phyloP scores from a whole-genome alignment of 352 stramenopile genomes.

The Phytophthora multivora region DNA sequence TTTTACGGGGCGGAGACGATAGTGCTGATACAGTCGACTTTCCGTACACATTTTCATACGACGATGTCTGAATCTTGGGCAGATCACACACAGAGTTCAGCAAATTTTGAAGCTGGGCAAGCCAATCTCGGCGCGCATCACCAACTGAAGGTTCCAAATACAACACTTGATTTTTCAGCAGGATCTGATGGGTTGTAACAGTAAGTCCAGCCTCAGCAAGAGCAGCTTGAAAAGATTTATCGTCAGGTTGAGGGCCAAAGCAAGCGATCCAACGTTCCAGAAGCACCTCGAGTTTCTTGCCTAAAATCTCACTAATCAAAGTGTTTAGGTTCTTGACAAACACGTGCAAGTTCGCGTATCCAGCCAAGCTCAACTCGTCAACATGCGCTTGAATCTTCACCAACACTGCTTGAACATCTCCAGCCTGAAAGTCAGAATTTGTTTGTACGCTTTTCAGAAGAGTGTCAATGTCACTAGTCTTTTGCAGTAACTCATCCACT shows the following conservation, averaged over 20 bases:
- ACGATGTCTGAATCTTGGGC: slow-evolving; percentile 87
- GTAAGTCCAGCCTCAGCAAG: slow-evolving; percentile 52
- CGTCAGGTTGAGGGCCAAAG: slow-evolving; percentile 66
- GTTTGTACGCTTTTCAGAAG: slow-evolving; percentile 82
- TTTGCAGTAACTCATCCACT: slow-evolving; percentile 95
- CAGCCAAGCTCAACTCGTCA: slow-evolving; percentile 95
- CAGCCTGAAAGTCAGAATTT: slow-evolving; percentile 58
- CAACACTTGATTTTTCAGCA: slow-evolving; percentile 97
- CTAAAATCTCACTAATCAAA: slow-evolving; percentile 86
- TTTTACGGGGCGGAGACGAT: slow-evolving; percentile 69
- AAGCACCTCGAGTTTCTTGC: slow-evolving; percentile 71
- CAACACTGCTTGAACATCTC: slow-evolving; percentile 65
- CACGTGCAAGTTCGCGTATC: slow-evolving; percentile 92
- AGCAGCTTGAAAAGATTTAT: slow-evolving; percentile 57
- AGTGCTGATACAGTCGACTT: slow-evolving; percentile 64
- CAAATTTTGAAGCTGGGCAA: slow-evolving; percentile 93
- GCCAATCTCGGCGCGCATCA: slow-evolving; percentile 85
- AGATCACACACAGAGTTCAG: slow-evolving; percentile 95
- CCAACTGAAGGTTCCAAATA: slow-evolving; percentile 96
- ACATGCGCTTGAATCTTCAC: slow-evolving; percentile 92
- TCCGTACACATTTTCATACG: slow-evolving; percentile 88
- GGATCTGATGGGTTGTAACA: slow-evolving; percentile 89
- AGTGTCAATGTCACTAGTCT: slow-evolving; percentile 93
- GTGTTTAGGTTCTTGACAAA: slow-evolving; percentile 94
- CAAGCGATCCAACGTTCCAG: slow-evolving; percentile 73